Percentiles rank a stretch among this genome's conserved stretches.
Evolutionary conservation across 176 grass and related monocot species (phyloP).

Genomic region (Ananas comosus): DNA sequence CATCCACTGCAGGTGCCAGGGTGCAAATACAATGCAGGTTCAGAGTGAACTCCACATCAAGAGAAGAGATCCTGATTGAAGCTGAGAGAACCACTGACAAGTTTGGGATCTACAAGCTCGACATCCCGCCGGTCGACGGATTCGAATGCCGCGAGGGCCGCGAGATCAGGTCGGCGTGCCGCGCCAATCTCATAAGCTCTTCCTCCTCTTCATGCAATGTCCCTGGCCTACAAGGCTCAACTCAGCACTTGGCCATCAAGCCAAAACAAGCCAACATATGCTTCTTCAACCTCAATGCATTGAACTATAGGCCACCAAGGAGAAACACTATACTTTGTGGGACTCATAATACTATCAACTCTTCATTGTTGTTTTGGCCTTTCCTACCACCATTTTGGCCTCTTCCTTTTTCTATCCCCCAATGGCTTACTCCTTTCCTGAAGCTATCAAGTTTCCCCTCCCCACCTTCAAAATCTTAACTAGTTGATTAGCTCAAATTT

Average conservation of each 20-base stretch:
- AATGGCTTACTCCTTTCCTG: not conserved
- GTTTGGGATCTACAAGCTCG: conserved; percentile 85
- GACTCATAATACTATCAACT: conserved; percentile 7
- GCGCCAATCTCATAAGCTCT: conserved; percentile 60
- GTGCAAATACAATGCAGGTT: conserved; percentile 80
- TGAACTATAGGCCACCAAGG: conserved; percentile 73
- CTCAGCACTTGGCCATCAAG: conserved; percentile 77
- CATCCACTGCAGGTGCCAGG: conserved; percentile 43
- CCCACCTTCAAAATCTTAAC: not conserved
- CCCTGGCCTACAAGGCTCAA: conserved; percentile 49
- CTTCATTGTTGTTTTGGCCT: conserved; percentile 82
- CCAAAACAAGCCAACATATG: conserved; percentile 42
- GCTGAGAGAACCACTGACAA: conserved; percentile 86
- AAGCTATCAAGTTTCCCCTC: not conserved
- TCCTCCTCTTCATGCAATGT: conserved; percentile 69
- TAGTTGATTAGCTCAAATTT: no score
- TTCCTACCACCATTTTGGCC: conserved; percentile 86
- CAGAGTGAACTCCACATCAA: conserved; percentile 53
- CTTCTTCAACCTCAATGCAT: conserved; percentile 93
- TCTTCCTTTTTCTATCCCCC: conserved; percentile 21
- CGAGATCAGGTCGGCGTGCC: conserved; percentile 63
- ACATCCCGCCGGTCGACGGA: conserved; percentile 68
- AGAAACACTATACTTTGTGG: conserved; percentile 43
- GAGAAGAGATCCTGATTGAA: conserved; percentile 64
- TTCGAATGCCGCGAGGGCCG: conserved; percentile 79